A percentile compares a stretch with the other conserved stretches of the same genome.
Conservation (phyloP, 2,329 filamentous ascomycete genomes). For the Pseudomassariella vexata region DNA sequence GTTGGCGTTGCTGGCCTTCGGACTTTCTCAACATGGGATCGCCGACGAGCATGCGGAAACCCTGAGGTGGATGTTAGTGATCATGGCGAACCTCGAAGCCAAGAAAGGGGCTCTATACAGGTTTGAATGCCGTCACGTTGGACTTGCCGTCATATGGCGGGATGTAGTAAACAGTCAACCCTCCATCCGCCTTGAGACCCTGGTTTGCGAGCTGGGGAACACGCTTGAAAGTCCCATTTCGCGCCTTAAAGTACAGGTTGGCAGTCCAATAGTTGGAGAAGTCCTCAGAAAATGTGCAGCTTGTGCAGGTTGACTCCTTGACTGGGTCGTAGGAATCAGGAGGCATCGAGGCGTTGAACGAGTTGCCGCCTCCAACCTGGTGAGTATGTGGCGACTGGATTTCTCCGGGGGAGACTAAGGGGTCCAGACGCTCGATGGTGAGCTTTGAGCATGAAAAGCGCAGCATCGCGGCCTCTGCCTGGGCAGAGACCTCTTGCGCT, state of each 20-base stretch:
- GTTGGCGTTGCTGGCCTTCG: slow-evolving; percentile 18
- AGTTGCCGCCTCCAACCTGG: slow-evolving; percentile 23
- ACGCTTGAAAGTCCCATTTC: slow-evolving; percentile 22
- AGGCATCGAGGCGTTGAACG: slow-evolving; percentile 23
- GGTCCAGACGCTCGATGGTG: slow-evolving; percentile 22
- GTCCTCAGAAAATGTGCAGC: slow-evolving; percentile 20
- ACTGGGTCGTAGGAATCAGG: slow-evolving; percentile 16
- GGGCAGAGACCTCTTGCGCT: not conserved
- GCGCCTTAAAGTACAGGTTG: slow-evolving; percentile 18
- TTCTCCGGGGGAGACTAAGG: slow-evolving; percentile 19
- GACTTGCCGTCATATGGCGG: slow-evolving; percentile 19
- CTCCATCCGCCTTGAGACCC: slow-evolving; percentile 19
- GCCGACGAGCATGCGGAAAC: slow-evolving; percentile 42
- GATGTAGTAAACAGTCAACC: slow-evolving; percentile 25
- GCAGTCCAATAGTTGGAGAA: slow-evolving; percentile 24
- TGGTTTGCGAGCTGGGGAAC: slow-evolving; percentile 21
- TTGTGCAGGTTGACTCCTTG: slow-evolving; percentile 18
- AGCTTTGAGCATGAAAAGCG: slow-evolving; percentile 23
- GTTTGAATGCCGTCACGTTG: slow-evolving; percentile 35
- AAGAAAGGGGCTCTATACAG: slow-evolving; percentile 12
- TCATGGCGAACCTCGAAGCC: slow-evolving; percentile 8
- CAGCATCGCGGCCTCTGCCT: slow-evolving; percentile 9
- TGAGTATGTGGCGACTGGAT: slow-evolving; percentile 23
- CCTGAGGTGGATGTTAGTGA: slow-evolving; percentile 15
- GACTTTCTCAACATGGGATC: slow-evolving; percentile 22